These are phyloP conservation scores for Termitomyces sp. DNA, from an alignment of 768 basidiomycete species.

Conservation along the genomic window DNA sequence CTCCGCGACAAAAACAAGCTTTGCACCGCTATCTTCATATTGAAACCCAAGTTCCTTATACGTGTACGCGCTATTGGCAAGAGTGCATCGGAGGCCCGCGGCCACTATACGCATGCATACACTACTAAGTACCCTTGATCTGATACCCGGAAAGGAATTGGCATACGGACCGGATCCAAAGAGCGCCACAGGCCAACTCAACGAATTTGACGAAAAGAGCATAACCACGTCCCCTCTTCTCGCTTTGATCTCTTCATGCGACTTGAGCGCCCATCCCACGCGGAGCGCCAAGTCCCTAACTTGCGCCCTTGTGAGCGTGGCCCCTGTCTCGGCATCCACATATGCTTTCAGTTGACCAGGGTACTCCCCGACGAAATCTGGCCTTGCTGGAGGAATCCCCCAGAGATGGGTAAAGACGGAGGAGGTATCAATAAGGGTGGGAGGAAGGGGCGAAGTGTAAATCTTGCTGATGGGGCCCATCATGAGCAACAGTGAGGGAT, in stretches of 20 bases:
- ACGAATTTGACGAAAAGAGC: conserved; percentile 65
- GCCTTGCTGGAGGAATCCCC: conserved; percentile 17
- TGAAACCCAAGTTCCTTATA: conserved; percentile 66
- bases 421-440: conserved; percentile 28
- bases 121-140: not conserved
- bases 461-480: conserved; percentile 20
- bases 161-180: conserved; percentile 37
- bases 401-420: conserved; percentile 51
- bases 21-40: conserved; percentile 60
- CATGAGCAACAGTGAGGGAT: not conserved
- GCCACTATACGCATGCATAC: conserved; percentile 31
- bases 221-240: conserved; percentile 54
- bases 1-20: conserved; percentile 61
- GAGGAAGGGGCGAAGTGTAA: conserved; percentile 40
- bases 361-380: conserved; percentile 34
- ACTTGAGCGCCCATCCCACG: conserved; percentile 54
- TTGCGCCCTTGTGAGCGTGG: conserved; percentile 48
- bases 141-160: not conserved
- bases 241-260: conserved; percentile 28
- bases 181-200: conserved; percentile 43
- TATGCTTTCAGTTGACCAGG: conserved; percentile 46
- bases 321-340: conserved; percentile 59
- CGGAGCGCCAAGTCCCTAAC: conserved; percentile 48
- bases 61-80: conserved; percentile 74
- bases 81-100: conserved; percentile 62